Percentiles rank a stretch among this genome's conserved stretches.
Conservation (phyloP, 1,284 basidiomycete genomes). For the Fomes fomentarius region DNA sequence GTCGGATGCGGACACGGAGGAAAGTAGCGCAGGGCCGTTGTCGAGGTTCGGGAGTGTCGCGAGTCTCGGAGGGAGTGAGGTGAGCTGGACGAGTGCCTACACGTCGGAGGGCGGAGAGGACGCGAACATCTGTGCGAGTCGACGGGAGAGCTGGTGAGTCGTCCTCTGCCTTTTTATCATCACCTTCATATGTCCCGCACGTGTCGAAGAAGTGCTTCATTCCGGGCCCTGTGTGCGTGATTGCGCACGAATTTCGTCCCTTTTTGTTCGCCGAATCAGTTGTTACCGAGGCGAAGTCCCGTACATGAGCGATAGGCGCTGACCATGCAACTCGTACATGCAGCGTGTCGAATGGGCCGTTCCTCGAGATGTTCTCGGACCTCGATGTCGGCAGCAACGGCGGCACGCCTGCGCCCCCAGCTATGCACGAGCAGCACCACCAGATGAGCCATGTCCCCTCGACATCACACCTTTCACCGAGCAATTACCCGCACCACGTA, state of each 20-base stretch:
- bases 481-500: constrained; percentile 14
- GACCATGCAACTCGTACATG: constrained; percentile 1
- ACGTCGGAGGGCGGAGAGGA: constrained; percentile 22
- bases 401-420: constrained; percentile 17
- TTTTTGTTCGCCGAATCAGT: background rate
- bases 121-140: constrained; percentile 15
- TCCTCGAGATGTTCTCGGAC: constrained; percentile 29
- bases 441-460: constrained; percentile 11
- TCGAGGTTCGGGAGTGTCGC: constrained; percentile 32
- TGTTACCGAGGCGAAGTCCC: background rate
- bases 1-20: constrained; percentile 29
- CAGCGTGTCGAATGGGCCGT: constrained; percentile 26
- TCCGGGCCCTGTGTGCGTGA: background rate
- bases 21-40: constrained; percentile 21
- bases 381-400: constrained; percentile 27
- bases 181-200: background rate
- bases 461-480: constrained; percentile 18
- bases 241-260: background rate
- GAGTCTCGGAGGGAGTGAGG: constrained; percentile 31
- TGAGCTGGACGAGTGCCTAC: constrained; percentile 30
- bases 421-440: constrained; percentile 11
- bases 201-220: background rate
- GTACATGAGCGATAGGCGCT: constrained; percentile 4
- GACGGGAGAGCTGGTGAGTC: constrained; percentile 29
- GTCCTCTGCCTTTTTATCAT: background rate